Percentiles rank a stretch among this genome's conserved stretches.
Evolutionary conservation across 2,329 filamentous ascomycete species (phyloP).

Genomic region (Ophiocordyceps robertsii): DNA sequence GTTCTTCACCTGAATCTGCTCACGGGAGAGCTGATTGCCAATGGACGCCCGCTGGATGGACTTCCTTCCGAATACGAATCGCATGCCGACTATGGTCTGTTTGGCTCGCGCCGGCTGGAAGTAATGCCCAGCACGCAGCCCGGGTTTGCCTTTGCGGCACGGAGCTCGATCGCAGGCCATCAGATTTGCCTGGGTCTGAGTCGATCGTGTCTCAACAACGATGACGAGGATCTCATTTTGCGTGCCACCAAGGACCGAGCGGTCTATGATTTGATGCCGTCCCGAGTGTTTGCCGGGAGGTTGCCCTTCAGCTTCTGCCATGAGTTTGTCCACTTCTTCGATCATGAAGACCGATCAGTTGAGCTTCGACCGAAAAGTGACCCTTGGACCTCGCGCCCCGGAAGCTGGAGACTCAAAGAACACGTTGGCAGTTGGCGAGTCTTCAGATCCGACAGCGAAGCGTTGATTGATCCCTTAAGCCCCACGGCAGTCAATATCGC

Average conservation of each 20-base stretch:
- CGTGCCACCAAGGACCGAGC: constrained; percentile 5
- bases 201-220: constrained; percentile 1
- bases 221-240: constrained; percentile 15
- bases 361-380: constrained; percentile 16
- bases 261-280: constrained; percentile 18
- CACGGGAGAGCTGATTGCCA: constrained; percentile 35
- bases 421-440: constrained; percentile 9
- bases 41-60: constrained; percentile 32
- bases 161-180: constrained; percentile 14
- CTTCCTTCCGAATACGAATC: constrained; percentile 30
- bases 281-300: constrained; percentile 9
- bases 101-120: constrained; percentile 27
- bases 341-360: constrained; percentile 11
- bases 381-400: constrained; percentile 12
- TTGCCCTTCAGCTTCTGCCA: constrained; percentile 26
- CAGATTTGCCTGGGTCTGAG: constrained; percentile 20
- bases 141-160: constrained; percentile 28
- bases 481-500: not conserved
- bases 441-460: not conserved
- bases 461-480: not conserved
- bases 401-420: constrained; percentile 11
- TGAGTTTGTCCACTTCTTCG: constrained; percentile 32
- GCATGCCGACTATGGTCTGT: constrained; percentile 25
- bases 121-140: constrained; percentile 23
- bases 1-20: constrained; percentile 35